Base-by-base conservation (phyloP, 768 basidiomycete species). In the Collybia mongolica region DNA sequence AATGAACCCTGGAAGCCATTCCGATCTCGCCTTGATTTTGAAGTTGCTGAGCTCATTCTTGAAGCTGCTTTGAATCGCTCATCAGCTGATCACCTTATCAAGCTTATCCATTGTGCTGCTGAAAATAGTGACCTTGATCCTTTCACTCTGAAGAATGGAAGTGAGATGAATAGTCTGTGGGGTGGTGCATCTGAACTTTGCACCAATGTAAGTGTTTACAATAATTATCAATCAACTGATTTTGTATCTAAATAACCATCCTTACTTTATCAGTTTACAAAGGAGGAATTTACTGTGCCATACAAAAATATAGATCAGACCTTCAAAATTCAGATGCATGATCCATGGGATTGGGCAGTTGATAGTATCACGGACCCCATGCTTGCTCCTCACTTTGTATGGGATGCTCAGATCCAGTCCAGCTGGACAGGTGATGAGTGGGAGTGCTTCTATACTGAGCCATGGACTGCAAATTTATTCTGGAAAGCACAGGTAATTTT, bases 401-500 rank as follows among this genome's bases (percentile, higher is more conserved):
- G 67, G 65, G 63, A 72, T 60, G 67, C 68, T 1, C 46, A 62
- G 28, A 48, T 39, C 12, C 49, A 56, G 2, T 73, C 46, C 52
- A 65, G 59, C 29, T 65, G 47, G 38, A 55, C 70, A 50, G 64
- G 60, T 0, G n/a, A 36, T 1, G 19, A 28, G 1, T 72, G 56
- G 32, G 49, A 54, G 7, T 53, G 61, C 0, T 65, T 72, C 44
- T 45, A 64, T 22, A 52, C 69, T 44, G 69, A 76, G 39, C 72
- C 72, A 3, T 72, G 71, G 65, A 72, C 69, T 7, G 72, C 63
- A 1, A 42, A 72, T 26, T 15, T 37, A 2, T 72, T 61, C 20
- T 75, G 72, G 72, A 54, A 71, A 4, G 55, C 66, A 4, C 70
- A 75, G 60, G 73, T 72, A 52, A 24, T 56, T 40, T 20, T 29